Percentiles rank a stretch among this genome's conserved stretches.
Evolutionary conservation across 805 yeast species (phyloP).

Genomic region (Suhomyces emberorum): DNA sequence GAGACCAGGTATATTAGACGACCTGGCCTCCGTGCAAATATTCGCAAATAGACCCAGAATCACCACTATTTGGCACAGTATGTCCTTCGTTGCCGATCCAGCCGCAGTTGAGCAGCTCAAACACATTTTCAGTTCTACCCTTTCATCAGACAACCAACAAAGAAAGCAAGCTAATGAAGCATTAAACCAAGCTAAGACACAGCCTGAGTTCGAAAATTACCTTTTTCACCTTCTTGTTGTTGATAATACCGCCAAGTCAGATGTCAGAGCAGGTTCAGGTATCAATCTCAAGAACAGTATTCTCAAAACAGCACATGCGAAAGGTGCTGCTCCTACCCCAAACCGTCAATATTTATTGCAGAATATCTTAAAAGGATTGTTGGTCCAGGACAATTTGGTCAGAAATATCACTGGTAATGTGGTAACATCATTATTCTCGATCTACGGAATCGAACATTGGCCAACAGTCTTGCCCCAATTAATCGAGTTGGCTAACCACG

Average conservation of each 20-base stretch:
- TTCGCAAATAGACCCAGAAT: too few relatives aligned
- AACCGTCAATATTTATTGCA: slow-evolving; percentile 35
- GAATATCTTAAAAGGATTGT: slow-evolving; percentile 53
- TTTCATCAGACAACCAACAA: slow-evolving; percentile 53
- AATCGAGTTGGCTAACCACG: slow-evolving; percentile 51
- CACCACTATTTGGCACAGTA: too few relatives aligned
- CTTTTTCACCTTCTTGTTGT: slow-evolving; percentile 63
- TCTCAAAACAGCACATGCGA: slow-evolving; percentile 28
- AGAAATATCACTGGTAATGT: slow-evolving; percentile 90
- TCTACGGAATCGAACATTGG: slow-evolving; percentile 69
- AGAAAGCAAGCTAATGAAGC: slow-evolving; percentile 72
- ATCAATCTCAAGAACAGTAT: slow-evolving; percentile 75
- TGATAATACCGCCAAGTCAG: slow-evolving; percentile 46
- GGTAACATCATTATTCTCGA: slow-evolving; percentile 72
- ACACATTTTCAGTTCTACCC: slow-evolving; percentile 64
- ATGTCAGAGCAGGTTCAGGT: slow-evolving; percentile 85
- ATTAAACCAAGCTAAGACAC: slow-evolving; percentile 61
- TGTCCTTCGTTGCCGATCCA: slow-evolving; percentile 69
- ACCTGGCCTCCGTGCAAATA: too few relatives aligned
- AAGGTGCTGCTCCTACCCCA: slow-evolving; percentile 7
- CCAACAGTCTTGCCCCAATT: slow-evolving; percentile 69
- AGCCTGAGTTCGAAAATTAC: slow-evolving; percentile 81
- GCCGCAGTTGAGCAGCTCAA: slow-evolving; percentile 62
- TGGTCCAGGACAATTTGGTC: slow-evolving; percentile 56
- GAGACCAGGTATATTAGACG: too few relatives aligned